Percentiles rank a stretch among this genome's conserved stretches.
These are phyloP conservation scores for Sporobolus alterniflorus DNA, from an alignment of 202 grass and related monocot species.

Conservation along the genomic window DNA sequence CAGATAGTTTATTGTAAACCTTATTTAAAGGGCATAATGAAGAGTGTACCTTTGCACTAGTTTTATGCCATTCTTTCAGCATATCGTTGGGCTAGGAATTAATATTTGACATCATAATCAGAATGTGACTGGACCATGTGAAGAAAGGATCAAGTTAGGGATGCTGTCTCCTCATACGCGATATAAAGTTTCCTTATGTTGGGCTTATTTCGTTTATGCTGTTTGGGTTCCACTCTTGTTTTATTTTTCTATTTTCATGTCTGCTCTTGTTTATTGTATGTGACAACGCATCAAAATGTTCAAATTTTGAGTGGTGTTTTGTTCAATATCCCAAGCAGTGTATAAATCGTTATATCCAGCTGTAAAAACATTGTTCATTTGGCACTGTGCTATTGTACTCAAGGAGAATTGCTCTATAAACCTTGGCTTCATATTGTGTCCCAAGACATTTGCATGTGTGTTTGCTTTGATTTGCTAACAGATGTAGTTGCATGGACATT, in stretches of 20 bases:
- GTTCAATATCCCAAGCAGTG: constrained; percentile 12
- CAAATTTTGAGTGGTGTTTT: background rate
- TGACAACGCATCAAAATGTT: background rate
- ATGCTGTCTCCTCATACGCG: background rate
- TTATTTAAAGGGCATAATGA: background rate
- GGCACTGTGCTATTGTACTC: background rate
- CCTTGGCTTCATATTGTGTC: constrained; percentile 19
- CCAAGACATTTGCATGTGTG: constrained; percentile 26
- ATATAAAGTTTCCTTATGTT: constrained; percentile 11
- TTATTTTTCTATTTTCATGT: background rate
- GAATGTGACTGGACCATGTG: constrained; percentile 21
- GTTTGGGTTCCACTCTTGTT: background rate
- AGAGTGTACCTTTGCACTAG: constrained; percentile 9
- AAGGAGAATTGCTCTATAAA: constrained; percentile 18
- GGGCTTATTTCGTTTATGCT: background rate
- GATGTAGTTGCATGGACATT: constrained; percentile 36
- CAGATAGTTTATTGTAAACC: background rate
- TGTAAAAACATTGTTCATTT: constrained; percentile 15
- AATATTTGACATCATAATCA: constrained; percentile 18
- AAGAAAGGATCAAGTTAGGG: constrained; percentile 20
- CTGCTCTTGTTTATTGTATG: constrained; percentile 1
- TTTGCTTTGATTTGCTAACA: constrained; percentile 64
- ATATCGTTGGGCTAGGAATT: constrained; percentile 1
- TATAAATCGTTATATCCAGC: background rate
- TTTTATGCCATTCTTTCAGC: constrained; percentile 22